Evolutionary conservation across 345 rosid genomes (phyloP), one percentile per base, ranked within the genome.

Genomic region (Rhodomyrtus tomentosa): DNA sequence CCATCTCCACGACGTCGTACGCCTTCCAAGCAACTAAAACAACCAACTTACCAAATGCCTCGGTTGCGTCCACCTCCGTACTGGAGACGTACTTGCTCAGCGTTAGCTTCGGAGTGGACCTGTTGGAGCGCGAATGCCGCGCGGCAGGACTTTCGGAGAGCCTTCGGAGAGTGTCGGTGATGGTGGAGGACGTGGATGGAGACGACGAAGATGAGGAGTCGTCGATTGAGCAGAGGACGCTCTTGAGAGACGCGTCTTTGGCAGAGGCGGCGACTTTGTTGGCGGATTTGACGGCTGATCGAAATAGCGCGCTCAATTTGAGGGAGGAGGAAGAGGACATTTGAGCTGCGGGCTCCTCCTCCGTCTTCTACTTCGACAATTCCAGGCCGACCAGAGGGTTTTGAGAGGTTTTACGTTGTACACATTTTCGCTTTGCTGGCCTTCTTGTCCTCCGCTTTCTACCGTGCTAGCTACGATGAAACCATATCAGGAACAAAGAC

Each of bases 301-400:
- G 89, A 80, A 89, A 72, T 38, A 92, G 38, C 14, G 88, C 72
- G 81, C 81, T 68, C 25, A 92, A 80, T 56, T 45, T 40, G 27
- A 86, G 85, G 84, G 84, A 62, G 49, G 82, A 86, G 74, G 89
- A 81, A 55, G 62, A 53, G 32, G 88, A 83, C 92, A 89, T 89
- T 86, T 85, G 87, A 84, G 62, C 51, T 16, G 40, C 42, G 50
- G 25, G 24, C 50, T 56, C 7, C 68, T 58, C 18, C 68, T 83
- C 54, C 84, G 25, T 22, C 52, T 27, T 12, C 76, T 18, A 5
- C 45, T 18, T 40, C 32, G 4, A 52, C 73, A 55, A 68, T 11
- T 7, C 56, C 62, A 55, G 49, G 7, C 40, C 82, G 29, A 38
- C 14, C 4, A 25, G 52, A 58, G 53, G 85, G 73, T 24, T 74